Base-by-base conservation (phyloP, 441 rosid genomes). In the Croton laevigatus region DNA sequence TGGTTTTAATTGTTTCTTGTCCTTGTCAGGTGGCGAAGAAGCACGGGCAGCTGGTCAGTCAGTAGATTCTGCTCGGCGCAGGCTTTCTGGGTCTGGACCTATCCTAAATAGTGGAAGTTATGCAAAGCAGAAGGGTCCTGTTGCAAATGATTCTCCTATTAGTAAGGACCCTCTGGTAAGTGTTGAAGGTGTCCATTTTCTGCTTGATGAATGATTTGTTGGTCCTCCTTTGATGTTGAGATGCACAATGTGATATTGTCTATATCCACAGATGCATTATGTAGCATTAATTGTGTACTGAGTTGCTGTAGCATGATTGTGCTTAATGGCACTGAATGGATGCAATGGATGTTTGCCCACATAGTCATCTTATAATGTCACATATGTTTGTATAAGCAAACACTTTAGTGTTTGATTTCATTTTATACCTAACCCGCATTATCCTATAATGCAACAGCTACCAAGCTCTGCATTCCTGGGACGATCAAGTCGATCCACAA, bases 1-100 rank as follows among this genome's bases (percentile, higher is more conserved):
- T 19, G 32, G 32, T 51, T 34, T 17, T 14, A 11, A 20, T 63
- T 59, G 5, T 61, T 44, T 20, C 49, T 36, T 54, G 40, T 16
- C 32, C 45, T 69, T 44, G 12, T 36, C 79, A 91, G 95, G 89
- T 73, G 94, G 84, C 17, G 92, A 89, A 62, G 94, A 87, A 75
- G 87, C 75, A 36, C 83, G 89, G 65, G 83, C 79, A 73, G 88
- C 83, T 76, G 87, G 91, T 83, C 85, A 86, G 72, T 77, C 86
- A 59, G 81, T 74, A 68, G 97, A 89, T 78, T 85, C 90, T 45
- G 71, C 91, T 68, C 81, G 91, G 22, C 76, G 83, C 72, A 87
- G 88, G 76, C 80, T 77, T 59, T 84, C 97, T 37, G 98, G 93
- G 66, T 84, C 97, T 37, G 98, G 93, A 66, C 94, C 84, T 8